These are phyloP conservation scores for Fusarium coicis DNA, from an alignment of 2,329 filamentous ascomycete genomes.

Conservation along the genomic window DNA sequence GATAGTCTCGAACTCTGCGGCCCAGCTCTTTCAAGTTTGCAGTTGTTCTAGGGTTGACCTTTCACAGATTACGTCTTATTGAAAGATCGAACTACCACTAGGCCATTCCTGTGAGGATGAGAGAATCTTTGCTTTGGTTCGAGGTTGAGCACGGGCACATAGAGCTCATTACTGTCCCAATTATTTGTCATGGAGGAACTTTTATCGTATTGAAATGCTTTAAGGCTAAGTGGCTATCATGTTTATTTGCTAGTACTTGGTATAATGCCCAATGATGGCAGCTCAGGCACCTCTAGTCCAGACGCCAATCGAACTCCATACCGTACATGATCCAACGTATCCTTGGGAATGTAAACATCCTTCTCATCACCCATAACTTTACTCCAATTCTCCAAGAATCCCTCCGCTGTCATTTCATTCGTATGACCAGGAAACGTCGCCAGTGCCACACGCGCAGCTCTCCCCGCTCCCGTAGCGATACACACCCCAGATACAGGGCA, in stretches of 20 bases:
- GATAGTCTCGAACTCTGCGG: rapidly evolving
- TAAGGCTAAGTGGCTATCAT: neutral
- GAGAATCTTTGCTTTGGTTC: too few species aligned
- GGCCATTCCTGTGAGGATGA: too few species aligned
- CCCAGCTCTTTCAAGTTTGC: too few species aligned
- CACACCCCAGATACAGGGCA: constrained; percentile 33
- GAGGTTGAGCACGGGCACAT: too few species aligned
- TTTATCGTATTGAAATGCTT: neutral
- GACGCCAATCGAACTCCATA: constrained; percentile 21
- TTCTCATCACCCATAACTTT: constrained; percentile 24
- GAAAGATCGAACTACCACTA: too few species aligned
- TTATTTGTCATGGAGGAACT: neutral
- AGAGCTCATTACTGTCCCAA: too few species aligned
- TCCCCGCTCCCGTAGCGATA: constrained; percentile 21
- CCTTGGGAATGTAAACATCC: constrained; percentile 31
- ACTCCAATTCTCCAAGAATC: constrained; percentile 25
- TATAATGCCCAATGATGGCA: neutral
- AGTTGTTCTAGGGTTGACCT: too few species aligned
- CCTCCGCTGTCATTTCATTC: constrained; percentile 17
- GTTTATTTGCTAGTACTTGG: neutral
- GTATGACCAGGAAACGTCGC: constrained; percentile 32
- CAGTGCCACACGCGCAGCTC: constrained; percentile 28
- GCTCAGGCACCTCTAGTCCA: neutral
- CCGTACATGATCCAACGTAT: constrained; percentile 28
- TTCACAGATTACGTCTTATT: too few species aligned